Conservation (phyloP, 2,329 filamentous ascomycete species). For the Sclerotinia trifoliorum region DNA sequence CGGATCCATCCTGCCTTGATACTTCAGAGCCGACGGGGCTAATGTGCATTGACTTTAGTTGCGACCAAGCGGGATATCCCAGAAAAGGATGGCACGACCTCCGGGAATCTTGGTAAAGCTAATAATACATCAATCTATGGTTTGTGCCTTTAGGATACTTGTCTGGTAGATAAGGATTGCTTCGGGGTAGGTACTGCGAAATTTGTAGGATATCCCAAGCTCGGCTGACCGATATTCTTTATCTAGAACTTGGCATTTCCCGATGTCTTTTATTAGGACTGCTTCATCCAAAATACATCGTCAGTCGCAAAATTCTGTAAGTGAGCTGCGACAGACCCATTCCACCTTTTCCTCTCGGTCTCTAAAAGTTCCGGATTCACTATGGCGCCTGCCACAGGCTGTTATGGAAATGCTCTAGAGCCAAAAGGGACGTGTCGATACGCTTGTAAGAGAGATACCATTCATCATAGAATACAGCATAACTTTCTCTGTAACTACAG, state of each 20-base stretch:
- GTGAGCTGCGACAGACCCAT: background rate
- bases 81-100: no score
- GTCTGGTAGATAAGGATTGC: no score
- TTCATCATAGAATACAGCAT: background rate
- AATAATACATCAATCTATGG: no score
- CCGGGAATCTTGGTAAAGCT: no score
- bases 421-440: background rate
- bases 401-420: background rate
- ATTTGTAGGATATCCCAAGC: no score
- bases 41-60: no score
- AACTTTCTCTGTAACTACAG: no score
- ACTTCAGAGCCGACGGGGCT: no score
- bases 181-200: no score
- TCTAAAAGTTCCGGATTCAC: background rate
- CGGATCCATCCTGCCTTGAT: no score
- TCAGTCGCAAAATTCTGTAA: background rate
- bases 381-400: background rate
- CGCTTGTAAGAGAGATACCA: background rate
- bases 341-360: background rate
- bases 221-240: background rate
- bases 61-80: no score
- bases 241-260: background rate
- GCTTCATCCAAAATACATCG: background rate
- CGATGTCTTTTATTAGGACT: background rate
- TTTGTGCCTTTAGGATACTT: no score